Percentiles rank a stretch among this genome's conserved stretches.
phyloP scores from a whole-genome alignment of 495 filamentous ascomycete species.

The Xylaria nigripes region DNA sequence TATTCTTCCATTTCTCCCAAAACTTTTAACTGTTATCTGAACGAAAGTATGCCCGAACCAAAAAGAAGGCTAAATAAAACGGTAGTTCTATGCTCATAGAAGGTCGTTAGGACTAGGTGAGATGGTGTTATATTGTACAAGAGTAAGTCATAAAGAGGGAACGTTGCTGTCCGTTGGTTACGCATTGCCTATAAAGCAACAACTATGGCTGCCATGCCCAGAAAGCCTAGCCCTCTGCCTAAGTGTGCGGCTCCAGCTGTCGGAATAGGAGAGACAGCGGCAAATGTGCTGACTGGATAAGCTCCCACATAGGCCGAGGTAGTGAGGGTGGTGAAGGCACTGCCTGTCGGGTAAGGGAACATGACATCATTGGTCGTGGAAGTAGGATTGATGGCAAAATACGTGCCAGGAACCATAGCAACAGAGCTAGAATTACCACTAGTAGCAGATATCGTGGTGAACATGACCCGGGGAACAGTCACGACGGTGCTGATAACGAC shows the following conservation, averaged over 20 bases:
- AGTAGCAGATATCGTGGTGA: constrained; percentile 47
- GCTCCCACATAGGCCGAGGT: constrained; percentile 24
- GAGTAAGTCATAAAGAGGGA: constrained; percentile 11
- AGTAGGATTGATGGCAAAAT: constrained; percentile 16
- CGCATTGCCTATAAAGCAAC: constrained; percentile 28
- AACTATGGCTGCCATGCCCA: constrained; percentile 18
- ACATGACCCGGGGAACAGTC: constrained; percentile 66
- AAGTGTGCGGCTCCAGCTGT: constrained; percentile 29
- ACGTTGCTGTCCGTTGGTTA: constrained; percentile 5
- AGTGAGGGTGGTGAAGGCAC: constrained; percentile 19
- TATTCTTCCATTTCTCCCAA: not conserved
- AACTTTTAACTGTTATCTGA: not conserved
- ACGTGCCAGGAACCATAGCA: constrained; percentile 44
- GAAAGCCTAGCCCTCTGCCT: constrained; percentile 32
- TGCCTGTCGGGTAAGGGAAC: constrained; percentile 21
- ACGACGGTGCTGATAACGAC: constrained; percentile 49
- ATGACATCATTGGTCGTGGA: constrained; percentile 14
- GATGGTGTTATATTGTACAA: constrained; percentile 16
- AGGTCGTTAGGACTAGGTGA: not conserved
- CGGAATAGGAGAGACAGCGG: constrained; percentile 17
- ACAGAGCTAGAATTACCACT: constrained; percentile 33
- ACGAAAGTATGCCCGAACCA: constrained; percentile 1
- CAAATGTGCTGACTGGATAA: constrained; percentile 19
- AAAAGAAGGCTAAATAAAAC: no score
- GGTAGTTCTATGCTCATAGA: not conserved